Base-by-base conservation (phyloP, 2,329 filamentous ascomycete genomes). In the Claviceps fusiformis region DNA sequence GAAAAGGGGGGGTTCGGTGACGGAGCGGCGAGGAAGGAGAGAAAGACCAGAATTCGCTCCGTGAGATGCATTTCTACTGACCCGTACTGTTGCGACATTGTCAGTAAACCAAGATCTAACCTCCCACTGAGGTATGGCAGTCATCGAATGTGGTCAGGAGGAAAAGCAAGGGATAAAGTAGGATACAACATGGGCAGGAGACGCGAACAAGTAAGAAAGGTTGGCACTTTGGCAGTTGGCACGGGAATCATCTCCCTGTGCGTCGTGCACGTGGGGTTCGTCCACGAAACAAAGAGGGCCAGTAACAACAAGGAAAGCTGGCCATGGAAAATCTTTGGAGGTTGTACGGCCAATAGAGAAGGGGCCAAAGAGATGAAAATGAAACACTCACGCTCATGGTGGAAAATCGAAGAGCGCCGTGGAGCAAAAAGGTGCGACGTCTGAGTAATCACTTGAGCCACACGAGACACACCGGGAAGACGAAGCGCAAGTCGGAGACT, bases 81-180 rank as follows among this genome's bases (percentile, higher is more conserved):
- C 77, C 77, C 75, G 76, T 80, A 80, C 77, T 80, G 70, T 61
- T 60, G 59, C 54, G 59, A 37, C 57, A 62, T 63, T 54, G 62
- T 69, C 60, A 69, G 65, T 60, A 60, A 53, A n/a, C 58, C 58
- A 31, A 31, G 13, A 35, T 50, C 48, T 55, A 43, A 53, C 53
- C 39, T 27, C 41, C 52, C 19, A 51, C 11, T 39, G 37, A 15
- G n/a, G n/a, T 56, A n/a, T 39, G 55, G 17, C 49, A 43, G 9
- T 33, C 31, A 47, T 29, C 48, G 4, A 48, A 35, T 24, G 24
- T 24, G 41, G 29, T 17, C 46, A 48, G 15, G 24, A 17, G 13
- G 29, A 10, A 15, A 54, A 41, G 48, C 19, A 39, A 45, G 43
- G 41, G 5, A 24, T 47, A 15, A 53, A 47, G 45, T 27, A 45